These are phyloP conservation scores for Sarcocystis neurona DNA, from an alignment of 169 alveolate species.

Conservation along the genomic window DNA sequence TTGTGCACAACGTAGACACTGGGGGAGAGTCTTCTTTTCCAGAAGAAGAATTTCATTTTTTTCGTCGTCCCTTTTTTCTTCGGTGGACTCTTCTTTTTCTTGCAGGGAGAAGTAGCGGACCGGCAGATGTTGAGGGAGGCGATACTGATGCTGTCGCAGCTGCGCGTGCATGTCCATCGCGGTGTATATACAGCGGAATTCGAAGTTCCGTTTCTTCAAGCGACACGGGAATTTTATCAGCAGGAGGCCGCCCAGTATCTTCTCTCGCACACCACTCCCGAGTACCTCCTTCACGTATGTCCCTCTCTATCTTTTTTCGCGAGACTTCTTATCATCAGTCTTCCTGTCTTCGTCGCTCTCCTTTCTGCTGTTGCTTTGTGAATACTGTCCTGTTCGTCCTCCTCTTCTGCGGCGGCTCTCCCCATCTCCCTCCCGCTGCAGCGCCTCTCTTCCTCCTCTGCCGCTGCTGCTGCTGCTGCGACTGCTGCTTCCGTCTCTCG, in stretches of 20 bases:
- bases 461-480: no score
- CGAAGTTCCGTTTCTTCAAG: not conserved
- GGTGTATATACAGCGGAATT: not conserved
- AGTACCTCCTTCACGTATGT: not conserved
- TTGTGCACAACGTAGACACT: not conserved
- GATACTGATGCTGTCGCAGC: not conserved
- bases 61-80: not conserved
- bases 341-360: no score
- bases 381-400: no score
- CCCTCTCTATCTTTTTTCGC: no score
- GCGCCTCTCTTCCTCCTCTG: no score
- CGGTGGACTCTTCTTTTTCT: not conserved
- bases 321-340: no score
- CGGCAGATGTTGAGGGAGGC: constrained; percentile 2
- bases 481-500: no score
- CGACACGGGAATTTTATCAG: not conserved
- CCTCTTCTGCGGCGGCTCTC: no score
- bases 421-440: no score
- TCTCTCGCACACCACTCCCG: not conserved
- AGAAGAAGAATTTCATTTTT: not conserved
- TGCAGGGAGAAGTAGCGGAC: not conserved
- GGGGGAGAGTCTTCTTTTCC: not conserved
- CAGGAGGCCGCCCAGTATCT: constrained; percentile 6
- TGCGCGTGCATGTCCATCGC: not conserved
- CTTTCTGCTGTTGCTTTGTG: no score